Percentiles rank a stretch among this genome's conserved stretches.
Evolutionary conservation across 441 rosid genomes (phyloP).

Genomic region (Codiaeum variegatum): DNA sequence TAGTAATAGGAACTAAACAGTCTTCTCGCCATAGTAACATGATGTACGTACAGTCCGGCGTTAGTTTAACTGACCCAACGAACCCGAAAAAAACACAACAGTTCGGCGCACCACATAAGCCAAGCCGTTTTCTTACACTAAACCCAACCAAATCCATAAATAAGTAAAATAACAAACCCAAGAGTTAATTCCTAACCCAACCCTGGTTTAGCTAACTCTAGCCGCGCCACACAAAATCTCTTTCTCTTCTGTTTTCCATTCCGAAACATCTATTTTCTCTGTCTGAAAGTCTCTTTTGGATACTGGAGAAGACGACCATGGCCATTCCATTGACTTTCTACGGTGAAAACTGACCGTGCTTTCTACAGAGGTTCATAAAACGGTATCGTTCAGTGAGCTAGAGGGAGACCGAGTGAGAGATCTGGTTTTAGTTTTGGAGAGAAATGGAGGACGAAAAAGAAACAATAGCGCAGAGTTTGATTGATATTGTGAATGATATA

Average conservation of each 20-base stretch:
- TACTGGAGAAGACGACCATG: conserved; percentile 16
- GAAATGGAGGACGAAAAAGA: conserved; percentile 41
- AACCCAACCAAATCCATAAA: neutral
- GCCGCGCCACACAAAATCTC: conserved; percentile 24
- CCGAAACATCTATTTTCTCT: neutral
- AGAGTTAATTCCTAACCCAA: neutral
- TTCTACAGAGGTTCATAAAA: neutral
- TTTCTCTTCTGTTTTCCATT: neutral
- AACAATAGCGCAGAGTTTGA: conserved; percentile 43
- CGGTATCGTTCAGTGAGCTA: neutral
- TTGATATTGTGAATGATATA: conserved; percentile 59
- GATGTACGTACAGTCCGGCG: neutral
- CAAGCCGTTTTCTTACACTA: neutral
- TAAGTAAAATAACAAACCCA: neutral
- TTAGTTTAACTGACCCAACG: conserved; percentile 18
- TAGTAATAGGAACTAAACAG: too few species aligned
- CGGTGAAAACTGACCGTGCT: neutral
- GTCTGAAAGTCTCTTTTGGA: neutral
- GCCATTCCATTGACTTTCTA: neutral
- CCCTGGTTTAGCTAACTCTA: conserved; percentile 18
- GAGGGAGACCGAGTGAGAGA: conserved; percentile 2
- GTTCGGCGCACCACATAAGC: neutral
- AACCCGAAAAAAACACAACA: conserved; percentile 6
- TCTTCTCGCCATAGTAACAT: neutral
- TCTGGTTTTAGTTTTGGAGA: neutral